A percentile compares a stretch with the other conserved stretches of the same genome.
Conservation (phyloP, 1,139 yeast species). For the Lodderomyces theae region DNA sequence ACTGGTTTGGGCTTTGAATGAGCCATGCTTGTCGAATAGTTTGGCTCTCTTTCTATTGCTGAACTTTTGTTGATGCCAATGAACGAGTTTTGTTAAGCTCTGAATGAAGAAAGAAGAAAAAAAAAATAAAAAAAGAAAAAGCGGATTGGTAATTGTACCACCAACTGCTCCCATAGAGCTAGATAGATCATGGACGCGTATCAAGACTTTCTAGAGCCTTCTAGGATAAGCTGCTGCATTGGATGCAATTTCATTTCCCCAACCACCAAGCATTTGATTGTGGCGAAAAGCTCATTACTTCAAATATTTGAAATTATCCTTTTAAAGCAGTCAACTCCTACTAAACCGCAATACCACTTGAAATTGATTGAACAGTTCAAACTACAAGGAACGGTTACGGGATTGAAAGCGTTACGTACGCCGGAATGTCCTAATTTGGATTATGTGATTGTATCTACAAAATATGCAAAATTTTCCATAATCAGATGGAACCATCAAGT, state of each 20-base stretch:
- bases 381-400: constrained; percentile 68
- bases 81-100: too few relatives aligned
- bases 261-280: constrained; percentile 52
- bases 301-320: constrained; percentile 58
- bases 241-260: constrained; percentile 61
- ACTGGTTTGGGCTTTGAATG: constrained; percentile 5
- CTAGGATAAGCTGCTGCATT: constrained; percentile 64
- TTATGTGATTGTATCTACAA: constrained; percentile 65
- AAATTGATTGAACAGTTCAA: constrained; percentile 63
- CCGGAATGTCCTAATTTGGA: constrained; percentile 51
- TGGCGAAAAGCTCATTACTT: constrained; percentile 69
- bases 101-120: constrained; percentile 3
- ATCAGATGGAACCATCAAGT: constrained; percentile 63
- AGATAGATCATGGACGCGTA: constrained; percentile 91
- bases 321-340: constrained; percentile 18
- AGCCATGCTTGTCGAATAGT: too few relatives aligned
- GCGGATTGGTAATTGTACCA: not conserved
- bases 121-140: not conserved
- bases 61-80: not conserved
- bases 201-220: constrained; percentile 76
- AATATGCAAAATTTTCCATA: constrained; percentile 73
- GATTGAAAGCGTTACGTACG: constrained; percentile 53
- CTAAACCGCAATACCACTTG: constrained; percentile 35
- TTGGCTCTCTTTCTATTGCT: not conserved
- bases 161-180: too few relatives aligned